Evolutionary conservation across 352 stramenopile species (phyloP), one percentile per base, ranked within the genome.

Genomic region (Phytophthora citrophthora): DNA sequence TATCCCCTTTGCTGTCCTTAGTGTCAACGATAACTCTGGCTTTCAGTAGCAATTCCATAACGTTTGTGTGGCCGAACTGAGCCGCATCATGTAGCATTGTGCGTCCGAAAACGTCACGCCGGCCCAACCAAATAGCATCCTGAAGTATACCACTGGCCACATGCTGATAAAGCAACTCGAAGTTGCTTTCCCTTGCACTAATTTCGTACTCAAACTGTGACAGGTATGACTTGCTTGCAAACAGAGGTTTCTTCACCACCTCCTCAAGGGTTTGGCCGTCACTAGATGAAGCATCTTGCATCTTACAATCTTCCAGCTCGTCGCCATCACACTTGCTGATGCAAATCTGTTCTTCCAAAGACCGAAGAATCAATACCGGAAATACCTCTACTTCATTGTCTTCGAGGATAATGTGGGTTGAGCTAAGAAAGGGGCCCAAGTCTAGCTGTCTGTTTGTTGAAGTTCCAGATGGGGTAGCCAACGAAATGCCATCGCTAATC

Each of bases 331-430:
- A 6, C 2, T 57, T 27, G 20, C 47, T 61, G 9, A 86, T 49
- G 18, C 71, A 62, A 24, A 82, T 26, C 12, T 72, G 44, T 2
- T 77, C 56, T 20, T 74, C 76, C 10, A 73, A 39, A 5, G 81
- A 79, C 16, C 77, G 79, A 64, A 90, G 76, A 27, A 85, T 34
- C 46, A 90, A 57, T 12, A 89, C 77, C 8, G 81, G 81, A 38
- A 88, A 90, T 5, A 89, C 81, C 55, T 90, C 81, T 12, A 90
- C 75, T 54, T 90, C 61, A 27, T 86, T 75, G 15, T 81, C 73
- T 43, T 86, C 70, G 4, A 90, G 58, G 4, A 63, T 72, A 47
- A 90, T 75, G 26, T 74, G 79, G 0, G 79, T 83, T 13, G 77
- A 82, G 38, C 70, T 56, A 18, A 84, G 40, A 58, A 85, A 90